A percentile compares a stretch with the other conserved stretches of the same genome.
These are phyloP conservation scores for Ramalina peruviana DNA, from an alignment of 495 filamentous ascomycete species.

Conservation along the genomic window DNA sequence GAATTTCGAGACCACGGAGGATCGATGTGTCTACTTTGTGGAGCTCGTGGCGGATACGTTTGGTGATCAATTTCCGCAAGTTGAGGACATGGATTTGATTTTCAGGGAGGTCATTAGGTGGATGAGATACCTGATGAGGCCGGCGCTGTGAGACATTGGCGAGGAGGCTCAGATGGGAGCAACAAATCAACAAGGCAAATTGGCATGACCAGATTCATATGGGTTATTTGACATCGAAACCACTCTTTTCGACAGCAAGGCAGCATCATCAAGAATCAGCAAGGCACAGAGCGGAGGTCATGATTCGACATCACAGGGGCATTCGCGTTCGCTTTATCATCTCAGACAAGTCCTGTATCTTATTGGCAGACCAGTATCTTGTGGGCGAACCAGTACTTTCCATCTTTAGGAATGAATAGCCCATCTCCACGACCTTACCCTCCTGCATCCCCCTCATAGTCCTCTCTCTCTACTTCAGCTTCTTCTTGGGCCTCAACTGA, in stretches of 20 bases:
- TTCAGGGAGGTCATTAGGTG: constrained; percentile 21
- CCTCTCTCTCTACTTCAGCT: constrained; percentile 73
- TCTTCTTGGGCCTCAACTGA: constrained; percentile 99
- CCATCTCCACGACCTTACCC: constrained; percentile 1
- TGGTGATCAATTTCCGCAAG: constrained; percentile 7
- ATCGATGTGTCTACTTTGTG: constrained; percentile 17
- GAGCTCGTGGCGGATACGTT: constrained; percentile 17
- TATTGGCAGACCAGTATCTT: too few relatives aligned
- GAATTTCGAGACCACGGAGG: constrained; percentile 9
- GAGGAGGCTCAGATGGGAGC: neutral
- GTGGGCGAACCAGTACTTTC: too few relatives aligned
- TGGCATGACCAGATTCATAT: neutral
- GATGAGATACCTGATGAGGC: constrained; percentile 19
- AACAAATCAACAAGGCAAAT: neutral
- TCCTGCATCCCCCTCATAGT: neutral
- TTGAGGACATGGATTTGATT: constrained; percentile 12
- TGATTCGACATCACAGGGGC: too few relatives aligned
- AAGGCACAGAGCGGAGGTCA: neutral
- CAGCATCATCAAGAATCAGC: neutral
- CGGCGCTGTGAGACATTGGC: neutral
- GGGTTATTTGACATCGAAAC: neutral
- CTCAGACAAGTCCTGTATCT: too few relatives aligned
- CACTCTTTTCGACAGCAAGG: neutral
- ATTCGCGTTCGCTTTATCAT: too few relatives aligned
- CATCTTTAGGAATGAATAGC: neutral